Evolutionary conservation across 1,139 yeast genomes (phyloP).

Genomic region (Candida freyschussii): DNA sequence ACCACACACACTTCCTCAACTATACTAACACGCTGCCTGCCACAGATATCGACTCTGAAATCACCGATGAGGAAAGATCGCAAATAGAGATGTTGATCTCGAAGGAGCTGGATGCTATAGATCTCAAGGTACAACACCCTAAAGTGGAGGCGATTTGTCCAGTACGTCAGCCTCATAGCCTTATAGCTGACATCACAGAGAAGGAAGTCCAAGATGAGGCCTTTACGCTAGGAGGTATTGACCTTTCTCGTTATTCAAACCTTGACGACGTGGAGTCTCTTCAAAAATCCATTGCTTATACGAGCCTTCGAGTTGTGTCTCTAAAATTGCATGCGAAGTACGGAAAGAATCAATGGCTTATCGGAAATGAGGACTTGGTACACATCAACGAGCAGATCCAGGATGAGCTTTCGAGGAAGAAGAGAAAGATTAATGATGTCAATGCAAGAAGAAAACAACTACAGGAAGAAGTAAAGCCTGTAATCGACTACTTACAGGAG

Average conservation of each 20-base stretch:
- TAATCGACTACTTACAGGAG: slow-evolving; percentile 16
- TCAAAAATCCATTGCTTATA: slow-evolving; percentile 17
- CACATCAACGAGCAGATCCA: slow-evolving; percentile 9
- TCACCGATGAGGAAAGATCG: slow-evolving; percentile 18
- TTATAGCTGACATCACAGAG: slow-evolving; percentile 3
- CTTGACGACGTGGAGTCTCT: slow-evolving; percentile 13
- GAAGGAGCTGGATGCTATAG: slow-evolving; percentile 10
- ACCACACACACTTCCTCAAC: too few species aligned
- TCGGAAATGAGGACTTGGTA: slow-evolving; percentile 14
- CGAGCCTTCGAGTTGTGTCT: slow-evolving; percentile 14
- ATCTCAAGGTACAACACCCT: slow-evolving; percentile 12
- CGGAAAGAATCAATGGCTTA: slow-evolving; percentile 19
- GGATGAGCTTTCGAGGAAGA: slow-evolving; percentile 12
- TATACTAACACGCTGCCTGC: slow-evolving; percentile 6
- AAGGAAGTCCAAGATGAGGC: slow-evolving; percentile 6
- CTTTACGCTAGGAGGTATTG: slow-evolving; percentile 22
- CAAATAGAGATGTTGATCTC: slow-evolving; percentile 13
- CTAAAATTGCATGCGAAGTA: slow-evolving; percentile 9
- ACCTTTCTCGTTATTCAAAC: slow-evolving; percentile 16
- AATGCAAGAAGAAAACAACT: slow-evolving; percentile 15
- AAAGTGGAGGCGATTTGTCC: slow-evolving; percentile 11
- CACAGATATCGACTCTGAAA: slow-evolving; percentile 21
- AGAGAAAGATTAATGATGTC: slow-evolving; percentile 16
- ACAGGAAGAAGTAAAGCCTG: slow-evolving; percentile 15
- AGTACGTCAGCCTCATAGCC: neutral